Percentiles rank a stretch among this genome's conserved stretches.
Evolutionary conservation across 257 asterid species (phyloP).

Genomic region (Ilex asprella): DNA sequence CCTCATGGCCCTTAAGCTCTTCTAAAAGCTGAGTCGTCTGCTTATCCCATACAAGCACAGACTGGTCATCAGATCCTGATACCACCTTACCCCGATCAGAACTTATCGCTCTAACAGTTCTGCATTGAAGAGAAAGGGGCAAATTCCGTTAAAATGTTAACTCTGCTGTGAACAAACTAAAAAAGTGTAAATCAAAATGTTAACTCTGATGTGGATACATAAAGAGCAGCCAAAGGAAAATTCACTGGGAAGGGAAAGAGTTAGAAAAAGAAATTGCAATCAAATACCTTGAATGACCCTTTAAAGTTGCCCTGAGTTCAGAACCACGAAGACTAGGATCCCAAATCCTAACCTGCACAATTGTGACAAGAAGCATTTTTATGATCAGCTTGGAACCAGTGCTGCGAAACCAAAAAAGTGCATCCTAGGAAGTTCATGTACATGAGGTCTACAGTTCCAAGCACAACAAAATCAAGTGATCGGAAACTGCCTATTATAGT

Average conservation of each 20-base stretch:
- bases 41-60: constrained; percentile 96
- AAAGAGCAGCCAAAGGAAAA: background rate
- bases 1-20: constrained; percentile 88
- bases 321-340: constrained; percentile 95
- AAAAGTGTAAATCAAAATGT: too few species aligned
- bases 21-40: constrained; percentile 88
- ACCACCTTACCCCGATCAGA: constrained; percentile 94
- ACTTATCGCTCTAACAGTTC: constrained; percentile 88
- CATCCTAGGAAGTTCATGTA: too few species aligned
- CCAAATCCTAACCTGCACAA: constrained; percentile 83
- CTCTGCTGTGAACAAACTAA: too few species aligned
- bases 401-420: too few species aligned
- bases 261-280: background rate
- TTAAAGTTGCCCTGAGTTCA: constrained; percentile 84
- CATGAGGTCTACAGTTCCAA: too few species aligned
- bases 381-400: background rate
- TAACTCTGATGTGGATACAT: too few species aligned
- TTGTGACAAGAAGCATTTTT: background rate
- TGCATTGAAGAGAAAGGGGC: constrained; percentile 22
- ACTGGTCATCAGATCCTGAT: constrained; percentile 96
- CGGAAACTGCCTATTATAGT: too few species aligned
- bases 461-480: too few species aligned
- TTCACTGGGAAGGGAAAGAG: background rate
- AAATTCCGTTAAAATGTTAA: too few species aligned
- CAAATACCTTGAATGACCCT: constrained; percentile 79